Percentiles rank a stretch among this genome's conserved stretches.
Conservation (phyloP, 257 asterid species). For the Paulownia fortunei region DNA sequence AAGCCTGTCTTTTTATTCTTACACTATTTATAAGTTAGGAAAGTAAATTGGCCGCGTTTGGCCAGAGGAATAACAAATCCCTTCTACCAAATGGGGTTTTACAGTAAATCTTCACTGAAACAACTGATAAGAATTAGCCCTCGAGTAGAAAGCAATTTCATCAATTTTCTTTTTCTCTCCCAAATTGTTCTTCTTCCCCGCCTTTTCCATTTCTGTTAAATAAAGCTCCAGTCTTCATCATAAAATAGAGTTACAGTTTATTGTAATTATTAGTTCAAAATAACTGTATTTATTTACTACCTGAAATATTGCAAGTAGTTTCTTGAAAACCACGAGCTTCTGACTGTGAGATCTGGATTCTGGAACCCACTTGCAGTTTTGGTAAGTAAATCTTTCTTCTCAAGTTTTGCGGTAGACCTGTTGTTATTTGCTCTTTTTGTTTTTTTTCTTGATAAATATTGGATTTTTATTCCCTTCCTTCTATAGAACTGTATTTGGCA, state of each 20-base stretch:
- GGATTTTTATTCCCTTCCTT: slow-evolving; percentile 21
- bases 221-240: not conserved
- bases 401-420: not conserved
- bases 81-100: not conserved
- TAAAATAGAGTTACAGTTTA: not conserved
- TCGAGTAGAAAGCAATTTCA: not conserved
- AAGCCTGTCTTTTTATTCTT: too few species aligned
- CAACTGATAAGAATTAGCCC: not conserved
- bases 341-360: slow-evolving; percentile 44
- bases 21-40: too few species aligned
- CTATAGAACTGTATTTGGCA: not conserved
- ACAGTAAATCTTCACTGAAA: not conserved
- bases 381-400: slow-evolving; percentile 35
- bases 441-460: slow-evolving; percentile 27
- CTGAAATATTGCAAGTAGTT: slow-evolving; percentile 16
- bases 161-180: not conserved
- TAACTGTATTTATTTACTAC: not conserved
- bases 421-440: not conserved
- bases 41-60: not conserved
- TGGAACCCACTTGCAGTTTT: slow-evolving; percentile 30
- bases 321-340: slow-evolving; percentile 10
- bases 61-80: not conserved
- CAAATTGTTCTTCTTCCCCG: not conserved
- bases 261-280: not conserved
- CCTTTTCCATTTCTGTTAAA: slow-evolving; percentile 1